Evolutionary conservation across 768 basidiomycete species (phyloP), one percentile per base, ranked within the genome.

Genomic region (Boletus vinaceobasis): DNA sequence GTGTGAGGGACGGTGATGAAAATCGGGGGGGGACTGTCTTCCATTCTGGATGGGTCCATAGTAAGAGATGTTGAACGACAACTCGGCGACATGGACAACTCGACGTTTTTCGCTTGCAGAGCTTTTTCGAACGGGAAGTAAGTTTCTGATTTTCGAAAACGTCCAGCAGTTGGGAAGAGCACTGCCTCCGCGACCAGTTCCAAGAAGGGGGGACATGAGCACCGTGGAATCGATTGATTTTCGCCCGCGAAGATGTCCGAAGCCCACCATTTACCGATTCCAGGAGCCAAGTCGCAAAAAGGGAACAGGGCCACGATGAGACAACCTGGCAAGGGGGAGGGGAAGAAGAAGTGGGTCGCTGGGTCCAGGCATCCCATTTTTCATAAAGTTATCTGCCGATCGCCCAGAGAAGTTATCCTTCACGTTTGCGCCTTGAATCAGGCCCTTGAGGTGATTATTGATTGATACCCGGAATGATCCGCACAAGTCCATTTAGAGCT

Each of bases 391-490:
- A 45, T 40, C 60, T 44, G 47, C 56, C 47, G 56, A 63, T 59
- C 56, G 23, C 52, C 23, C 51, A 53, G 53, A 50, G 54, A 57
- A 47, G 60, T 50, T 27, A 15, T 40, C 44, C 31, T 54, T 60
- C 59, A 59, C 49, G 37, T 42, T 60, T 60, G 35, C 60, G 60
- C 66, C 50, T 39, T 23, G 23, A 23, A 23, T 23, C 23, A 23
- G 23, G 23, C 23, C 23, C 23, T 23, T 26, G 19, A 40, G 23
- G 55, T 38, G 46, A 5, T 27, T n/a, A 43, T 55, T 58, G 31
- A 44, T 31, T n/a, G 59, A 59, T 53, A 29, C 57, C 57, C 66
- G 66, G 66, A 44, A 61, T 66, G 66, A 69, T 67, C 66, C 66
- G 64, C 52, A 48, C 9, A 42, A 42, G 51, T 46, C 55, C 45